These are phyloP conservation scores for Truncatella angustata DNA, from an alignment of 2,329 filamentous ascomycete genomes.

Conservation along the genomic window DNA sequence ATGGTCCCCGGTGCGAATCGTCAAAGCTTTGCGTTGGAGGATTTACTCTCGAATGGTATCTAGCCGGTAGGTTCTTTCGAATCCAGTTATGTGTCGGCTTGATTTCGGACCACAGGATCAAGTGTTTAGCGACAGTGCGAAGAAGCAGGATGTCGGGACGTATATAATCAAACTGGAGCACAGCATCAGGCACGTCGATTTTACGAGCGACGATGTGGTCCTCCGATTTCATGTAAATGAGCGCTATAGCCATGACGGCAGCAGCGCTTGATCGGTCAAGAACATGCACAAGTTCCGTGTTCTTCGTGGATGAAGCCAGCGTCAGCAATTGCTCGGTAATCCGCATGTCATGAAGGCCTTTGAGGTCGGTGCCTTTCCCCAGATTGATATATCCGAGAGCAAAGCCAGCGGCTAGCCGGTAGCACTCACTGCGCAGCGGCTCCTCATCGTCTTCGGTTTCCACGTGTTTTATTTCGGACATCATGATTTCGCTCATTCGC, in stretches of 20 bases:
- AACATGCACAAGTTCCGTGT: constrained; percentile 88
- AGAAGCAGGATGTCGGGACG: constrained; percentile 90
- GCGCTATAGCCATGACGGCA: constrained; percentile 83
- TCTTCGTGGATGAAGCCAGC: constrained; percentile 84
- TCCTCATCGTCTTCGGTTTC: constrained; percentile 81
- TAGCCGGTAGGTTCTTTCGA: constrained; percentile 65
- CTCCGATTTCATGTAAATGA: constrained; percentile 97
- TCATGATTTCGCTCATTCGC: constrained; percentile 98
- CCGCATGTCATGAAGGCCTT: constrained; percentile 89
- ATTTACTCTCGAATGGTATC: constrained; percentile 62
- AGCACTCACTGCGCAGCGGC: constrained; percentile 87
- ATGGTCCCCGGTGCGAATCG: constrained; percentile 25
- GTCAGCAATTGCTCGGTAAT: constrained; percentile 84
- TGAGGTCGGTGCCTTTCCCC: constrained; percentile 82
- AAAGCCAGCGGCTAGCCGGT: constrained; percentile 90
- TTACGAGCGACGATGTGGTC: constrained; percentile 84
- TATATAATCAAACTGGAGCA: constrained; percentile 92
- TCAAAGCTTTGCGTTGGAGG: constrained; percentile 54
- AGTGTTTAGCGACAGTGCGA: constrained; percentile 81
- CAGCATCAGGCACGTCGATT: constrained; percentile 87
- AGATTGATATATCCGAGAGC: constrained; percentile 93
- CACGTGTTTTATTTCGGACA: constrained; percentile 91
- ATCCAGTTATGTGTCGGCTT: constrained; percentile 74
- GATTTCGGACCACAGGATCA: constrained; percentile 91
- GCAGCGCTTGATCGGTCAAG: constrained; percentile 90